Conservation (phyloP, 2,329 filamentous ascomycete genomes). For the Spiromastix sp. region DNA sequence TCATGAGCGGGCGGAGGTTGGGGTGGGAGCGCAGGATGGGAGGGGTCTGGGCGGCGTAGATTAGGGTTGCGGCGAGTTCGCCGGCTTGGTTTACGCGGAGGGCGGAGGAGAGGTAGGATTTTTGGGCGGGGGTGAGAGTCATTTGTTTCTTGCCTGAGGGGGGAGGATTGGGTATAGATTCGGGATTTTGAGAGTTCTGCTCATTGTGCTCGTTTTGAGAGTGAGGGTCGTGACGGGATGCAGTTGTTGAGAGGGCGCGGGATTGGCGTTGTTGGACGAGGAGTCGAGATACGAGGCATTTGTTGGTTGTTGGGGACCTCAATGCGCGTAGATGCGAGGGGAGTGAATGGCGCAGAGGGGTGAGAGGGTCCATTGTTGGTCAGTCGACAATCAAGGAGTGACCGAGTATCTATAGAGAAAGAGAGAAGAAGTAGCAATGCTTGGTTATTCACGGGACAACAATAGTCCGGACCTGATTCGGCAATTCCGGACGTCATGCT, state of each 20-base stretch:
- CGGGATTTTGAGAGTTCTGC: background rate
- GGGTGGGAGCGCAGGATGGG: slow-evolving; percentile 71
- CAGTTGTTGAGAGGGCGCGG: background rate
- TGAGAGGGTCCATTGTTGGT: background rate
- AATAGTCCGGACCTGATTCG: no score
- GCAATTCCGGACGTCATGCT: no score
- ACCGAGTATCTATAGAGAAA: background rate
- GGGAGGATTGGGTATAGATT: slow-evolving; percentile 3
- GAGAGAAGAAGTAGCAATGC: background rate
- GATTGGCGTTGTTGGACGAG: background rate
- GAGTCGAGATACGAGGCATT: background rate
- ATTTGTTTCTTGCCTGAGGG: slow-evolving; percentile 34
- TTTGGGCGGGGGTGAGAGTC: slow-evolving; percentile 58
- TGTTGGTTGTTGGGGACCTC: background rate
- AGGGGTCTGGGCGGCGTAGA: slow-evolving; percentile 83
- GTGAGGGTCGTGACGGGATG: background rate
- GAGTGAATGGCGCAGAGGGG: background rate
- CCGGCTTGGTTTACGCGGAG: slow-evolving; percentile 95
- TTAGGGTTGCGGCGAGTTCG: slow-evolving; percentile 90
- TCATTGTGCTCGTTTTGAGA: background rate
- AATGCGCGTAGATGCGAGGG: slow-evolving; percentile 1
- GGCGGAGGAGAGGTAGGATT: slow-evolving; percentile 64
- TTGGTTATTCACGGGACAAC: no score
- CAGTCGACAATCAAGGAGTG: background rate
- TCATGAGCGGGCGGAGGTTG: slow-evolving; percentile 81